phyloP scores from a whole-genome alignment of 306 rosid species.

The Vigna unguiculata region DNA sequence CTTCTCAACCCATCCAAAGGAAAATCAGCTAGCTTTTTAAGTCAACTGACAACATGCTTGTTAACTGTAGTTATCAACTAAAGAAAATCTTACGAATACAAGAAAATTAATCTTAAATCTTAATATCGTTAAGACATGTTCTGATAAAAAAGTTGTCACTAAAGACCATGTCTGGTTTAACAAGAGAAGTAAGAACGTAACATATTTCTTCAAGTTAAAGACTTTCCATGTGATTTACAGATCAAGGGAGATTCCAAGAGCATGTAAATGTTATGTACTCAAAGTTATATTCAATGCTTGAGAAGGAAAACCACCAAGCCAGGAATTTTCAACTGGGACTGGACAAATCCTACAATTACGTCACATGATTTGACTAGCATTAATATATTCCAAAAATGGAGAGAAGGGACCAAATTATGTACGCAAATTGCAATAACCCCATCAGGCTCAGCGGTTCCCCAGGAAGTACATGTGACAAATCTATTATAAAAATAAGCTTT shows the following conservation, averaged over 20 bases:
- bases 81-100: no score
- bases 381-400: slow-evolving; percentile 9
- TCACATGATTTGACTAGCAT: slow-evolving; percentile 20
- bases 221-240: slow-evolving; percentile 36
- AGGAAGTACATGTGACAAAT: slow-evolving; percentile 17
- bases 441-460: slow-evolving; percentile 27
- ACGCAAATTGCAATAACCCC: slow-evolving; percentile 42
- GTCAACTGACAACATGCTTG: neutral
- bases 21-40: slow-evolving; percentile 14
- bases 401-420: slow-evolving; percentile 22
- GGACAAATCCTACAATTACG: slow-evolving; percentile 3
- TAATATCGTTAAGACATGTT: neutral
- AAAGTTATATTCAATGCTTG: neutral
- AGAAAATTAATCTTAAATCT: neutral
- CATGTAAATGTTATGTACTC: slow-evolving; percentile 20
- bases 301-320: neutral
- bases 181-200: no score
- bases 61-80: no score
- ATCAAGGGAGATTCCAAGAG: slow-evolving; percentile 5
- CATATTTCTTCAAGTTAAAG: slow-evolving; percentile 31
- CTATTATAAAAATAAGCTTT: slow-evolving; percentile 14
- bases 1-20: slow-evolving; percentile 17
- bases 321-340: neutral
- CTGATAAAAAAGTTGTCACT: no score
- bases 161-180: no score